Evolutionary conservation across 2,329 filamentous ascomycete genomes (phyloP).

Genomic region (Epichloe sylvatica): DNA sequence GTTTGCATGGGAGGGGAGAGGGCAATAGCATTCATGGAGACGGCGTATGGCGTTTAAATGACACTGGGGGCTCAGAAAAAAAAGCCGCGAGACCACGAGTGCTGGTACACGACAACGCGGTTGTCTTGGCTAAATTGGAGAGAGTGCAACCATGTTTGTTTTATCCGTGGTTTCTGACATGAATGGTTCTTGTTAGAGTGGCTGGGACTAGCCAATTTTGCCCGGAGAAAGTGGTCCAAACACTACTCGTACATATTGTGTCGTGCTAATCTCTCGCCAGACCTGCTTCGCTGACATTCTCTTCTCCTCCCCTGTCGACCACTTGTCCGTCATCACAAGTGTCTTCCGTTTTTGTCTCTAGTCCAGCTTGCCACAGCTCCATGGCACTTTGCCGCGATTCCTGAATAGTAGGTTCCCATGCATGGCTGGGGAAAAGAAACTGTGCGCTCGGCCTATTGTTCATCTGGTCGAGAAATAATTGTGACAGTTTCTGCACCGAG

Average conservation of each 20-base stretch:
- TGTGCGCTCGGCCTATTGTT: not conserved
- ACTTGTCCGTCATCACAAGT: not conserved
- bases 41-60: not conserved
- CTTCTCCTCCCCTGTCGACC: not conserved
- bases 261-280: not conserved
- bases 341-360: not conserved
- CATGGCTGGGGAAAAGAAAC: not conserved
- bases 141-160: not conserved
- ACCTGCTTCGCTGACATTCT: not conserved
- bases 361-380: constrained; percentile 4
- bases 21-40: not conserved
- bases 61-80: not conserved
- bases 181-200: not conserved
- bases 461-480: not conserved
- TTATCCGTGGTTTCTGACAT: not conserved
- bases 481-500: not conserved
- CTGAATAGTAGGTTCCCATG: not conserved
- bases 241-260: not conserved
- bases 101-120: not conserved
- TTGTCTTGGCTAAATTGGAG: not conserved
- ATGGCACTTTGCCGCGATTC: constrained; percentile 1
- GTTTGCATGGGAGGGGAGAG: not conserved
- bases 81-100: not conserved
- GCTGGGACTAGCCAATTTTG: not conserved
- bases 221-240: not conserved